Conservation (phyloP, 495 filamentous ascomycete species). For the Pseudomonodictys pantanalensis region DNA sequence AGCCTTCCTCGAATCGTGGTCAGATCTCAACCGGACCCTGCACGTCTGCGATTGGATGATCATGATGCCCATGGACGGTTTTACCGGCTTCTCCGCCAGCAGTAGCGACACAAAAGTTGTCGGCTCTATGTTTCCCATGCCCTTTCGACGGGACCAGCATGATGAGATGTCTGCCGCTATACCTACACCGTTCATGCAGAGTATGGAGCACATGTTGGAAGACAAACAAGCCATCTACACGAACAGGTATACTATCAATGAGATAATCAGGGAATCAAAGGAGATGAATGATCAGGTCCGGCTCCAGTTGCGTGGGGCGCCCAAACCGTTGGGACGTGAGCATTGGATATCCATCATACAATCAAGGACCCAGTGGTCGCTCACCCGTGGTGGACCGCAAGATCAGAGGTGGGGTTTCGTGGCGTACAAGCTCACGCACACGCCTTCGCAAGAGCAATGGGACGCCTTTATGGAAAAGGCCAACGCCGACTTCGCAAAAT, state of each 20-base stretch:
- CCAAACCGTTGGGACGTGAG: conserved; percentile 6
- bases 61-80: conserved; percentile 9
- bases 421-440: conserved; percentile 10
- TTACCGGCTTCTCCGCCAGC: neutral
- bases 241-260: neutral
- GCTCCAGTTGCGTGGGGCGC: conserved; percentile 1
- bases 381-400: neutral
- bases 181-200: too few species aligned
- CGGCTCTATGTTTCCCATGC: neutral
- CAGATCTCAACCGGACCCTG: neutral
- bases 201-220: too few species aligned
- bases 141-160: neutral
- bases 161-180: neutral
- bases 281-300: neutral
- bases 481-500: neutral
- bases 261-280: neutral
- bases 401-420: conserved; percentile 16
- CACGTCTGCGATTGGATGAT: neutral
- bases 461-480: conserved; percentile 6
- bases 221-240: too few species aligned
- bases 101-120: neutral
- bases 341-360: conserved; percentile 18
- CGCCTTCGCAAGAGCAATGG: conserved; percentile 6
- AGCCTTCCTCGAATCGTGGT: neutral
- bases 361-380: neutral